Percentiles rank a stretch among this genome's conserved stretches.
Conservation (phyloP, 2,329 filamentous ascomycete genomes). For the Fusarium vanettenii region DNA sequence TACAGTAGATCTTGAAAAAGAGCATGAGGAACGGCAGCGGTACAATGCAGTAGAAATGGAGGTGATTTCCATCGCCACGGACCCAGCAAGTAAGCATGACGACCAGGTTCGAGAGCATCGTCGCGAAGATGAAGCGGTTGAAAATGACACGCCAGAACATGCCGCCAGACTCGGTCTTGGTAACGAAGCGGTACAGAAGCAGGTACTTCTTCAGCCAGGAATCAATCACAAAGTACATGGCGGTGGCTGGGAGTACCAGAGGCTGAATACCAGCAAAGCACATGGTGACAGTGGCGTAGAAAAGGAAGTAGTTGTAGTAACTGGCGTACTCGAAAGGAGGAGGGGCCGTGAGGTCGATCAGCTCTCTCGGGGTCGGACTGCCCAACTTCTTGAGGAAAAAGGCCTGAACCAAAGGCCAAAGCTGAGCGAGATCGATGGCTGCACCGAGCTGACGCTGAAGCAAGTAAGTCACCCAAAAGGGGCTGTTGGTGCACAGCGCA, state of each 20-base stretch:
- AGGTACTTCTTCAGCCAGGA: conserved; percentile 95
- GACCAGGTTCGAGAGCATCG: conserved; percentile 81
- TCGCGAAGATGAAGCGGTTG: conserved; percentile 90
- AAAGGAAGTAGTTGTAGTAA: conserved; percentile 99
- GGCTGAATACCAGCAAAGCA: conserved; percentile 89
- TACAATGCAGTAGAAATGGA: conserved; percentile 72
- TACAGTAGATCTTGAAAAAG: conserved; percentile 89
- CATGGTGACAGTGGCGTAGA: conserved; percentile 89
- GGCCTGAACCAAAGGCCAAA: conserved; percentile 85
- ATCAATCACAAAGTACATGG: conserved; percentile 90
- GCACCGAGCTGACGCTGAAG: conserved; percentile 93
- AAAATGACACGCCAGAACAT: conserved; percentile 91
- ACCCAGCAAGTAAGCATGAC: conserved; percentile 82
- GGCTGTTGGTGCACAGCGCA: conserved; percentile 83
- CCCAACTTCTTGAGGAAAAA: conserved; percentile 88
- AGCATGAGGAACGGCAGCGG: conserved; percentile 84
- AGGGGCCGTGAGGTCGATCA: conserved; percentile 93
- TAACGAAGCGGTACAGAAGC: conserved; percentile 92
- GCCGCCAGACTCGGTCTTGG: conserved; percentile 95
- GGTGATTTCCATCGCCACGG: conserved; percentile 69
- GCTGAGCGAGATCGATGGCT: conserved; percentile 91
- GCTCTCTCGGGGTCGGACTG: conserved; percentile 86
- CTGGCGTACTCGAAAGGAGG: conserved; percentile 93
- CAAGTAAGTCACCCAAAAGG: conserved; percentile 95
- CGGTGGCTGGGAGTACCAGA: conserved; percentile 84